Conservation (phyloP, 148 eudicot genomes). For the Fallopia convolvulus region DNA sequence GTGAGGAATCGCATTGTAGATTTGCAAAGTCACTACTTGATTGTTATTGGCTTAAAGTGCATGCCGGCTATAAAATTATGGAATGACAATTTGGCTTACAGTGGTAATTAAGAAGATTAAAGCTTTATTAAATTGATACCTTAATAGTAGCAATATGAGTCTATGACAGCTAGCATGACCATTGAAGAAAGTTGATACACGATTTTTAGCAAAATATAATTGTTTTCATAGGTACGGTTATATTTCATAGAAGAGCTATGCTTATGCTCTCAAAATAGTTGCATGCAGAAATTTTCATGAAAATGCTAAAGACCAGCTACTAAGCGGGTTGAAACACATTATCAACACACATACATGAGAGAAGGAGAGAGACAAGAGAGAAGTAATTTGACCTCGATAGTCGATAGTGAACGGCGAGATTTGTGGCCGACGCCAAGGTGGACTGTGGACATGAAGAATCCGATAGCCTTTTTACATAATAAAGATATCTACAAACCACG, state of each 20-base stretch:
- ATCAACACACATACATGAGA: no score
- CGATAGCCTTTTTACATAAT: no score
- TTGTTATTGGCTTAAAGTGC: not conserved
- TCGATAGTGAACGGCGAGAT: no score
- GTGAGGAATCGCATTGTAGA: not conserved
- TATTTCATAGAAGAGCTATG: conserved; percentile 81
- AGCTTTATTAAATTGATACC: conserved; percentile 29
- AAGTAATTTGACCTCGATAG: no score
- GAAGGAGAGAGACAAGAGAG: no score
- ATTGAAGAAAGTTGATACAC: conserved; percentile 95
- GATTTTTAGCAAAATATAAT: conserved; percentile 93
- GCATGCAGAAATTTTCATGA: conserved; percentile 19
- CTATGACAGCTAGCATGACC: conserved; percentile 93
- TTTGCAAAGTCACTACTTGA: not conserved
- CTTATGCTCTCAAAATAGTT: conserved; percentile 97
- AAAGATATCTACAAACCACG: no score
- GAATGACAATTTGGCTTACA: not conserved
- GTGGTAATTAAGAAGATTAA: not conserved
- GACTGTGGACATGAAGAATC: no score
- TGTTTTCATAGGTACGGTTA: conserved; percentile 84
- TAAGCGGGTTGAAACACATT: not conserved
- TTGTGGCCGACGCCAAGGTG: no score
- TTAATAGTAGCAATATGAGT: conserved; percentile 45
- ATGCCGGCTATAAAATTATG: not conserved
- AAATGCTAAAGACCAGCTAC: not conserved